Conservation (phyloP, 2,329 filamentous ascomycete genomes). For the Chaetomiaceae sp. region DNA sequence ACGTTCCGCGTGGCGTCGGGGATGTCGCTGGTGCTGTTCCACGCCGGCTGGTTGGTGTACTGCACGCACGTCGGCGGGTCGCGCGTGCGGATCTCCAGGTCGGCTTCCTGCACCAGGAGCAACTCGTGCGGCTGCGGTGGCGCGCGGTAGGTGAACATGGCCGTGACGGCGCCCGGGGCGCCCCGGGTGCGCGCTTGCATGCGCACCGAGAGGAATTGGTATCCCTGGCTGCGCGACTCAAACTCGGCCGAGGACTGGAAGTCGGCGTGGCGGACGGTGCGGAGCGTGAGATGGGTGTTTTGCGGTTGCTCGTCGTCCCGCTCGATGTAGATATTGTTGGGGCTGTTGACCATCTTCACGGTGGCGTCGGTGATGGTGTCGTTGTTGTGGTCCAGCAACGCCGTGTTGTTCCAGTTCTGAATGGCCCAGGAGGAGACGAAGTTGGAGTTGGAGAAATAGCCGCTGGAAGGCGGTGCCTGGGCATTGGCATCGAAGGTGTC, state of each 20-base stretch:
- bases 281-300: conserved; percentile 31
- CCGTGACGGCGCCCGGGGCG: conserved; percentile 31
- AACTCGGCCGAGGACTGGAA: conserved; percentile 32
- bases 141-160: conserved; percentile 34
- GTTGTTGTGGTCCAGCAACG: conserved; percentile 21
- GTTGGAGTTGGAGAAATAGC: conserved; percentile 31
- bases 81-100: conserved; percentile 39
- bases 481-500: conserved; percentile 29
- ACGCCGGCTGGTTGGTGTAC: conserved; percentile 51
- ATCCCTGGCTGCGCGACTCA: conserved; percentile 29
- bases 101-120: conserved; percentile 26
- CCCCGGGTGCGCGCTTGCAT: conserved; percentile 33
- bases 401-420: conserved; percentile 37
- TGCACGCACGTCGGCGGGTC: conserved; percentile 36
- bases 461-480: conserved; percentile 28
- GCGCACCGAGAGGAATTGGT: conserved; percentile 32
- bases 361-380: conserved; percentile 30
- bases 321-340: conserved; percentile 41
- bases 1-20: conserved; percentile 39
- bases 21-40: conserved; percentile 39
- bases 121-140: conserved; percentile 22
- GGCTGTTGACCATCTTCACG: conserved; percentile 36
- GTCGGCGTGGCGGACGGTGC: conserved; percentile 31
- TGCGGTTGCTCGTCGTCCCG: conserved; percentile 24
- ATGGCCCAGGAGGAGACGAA: conserved; percentile 34